phyloP scores from a whole-genome alignment of 148 eudicot genomes.

The Amaranthus hypochondriacus region DNA sequence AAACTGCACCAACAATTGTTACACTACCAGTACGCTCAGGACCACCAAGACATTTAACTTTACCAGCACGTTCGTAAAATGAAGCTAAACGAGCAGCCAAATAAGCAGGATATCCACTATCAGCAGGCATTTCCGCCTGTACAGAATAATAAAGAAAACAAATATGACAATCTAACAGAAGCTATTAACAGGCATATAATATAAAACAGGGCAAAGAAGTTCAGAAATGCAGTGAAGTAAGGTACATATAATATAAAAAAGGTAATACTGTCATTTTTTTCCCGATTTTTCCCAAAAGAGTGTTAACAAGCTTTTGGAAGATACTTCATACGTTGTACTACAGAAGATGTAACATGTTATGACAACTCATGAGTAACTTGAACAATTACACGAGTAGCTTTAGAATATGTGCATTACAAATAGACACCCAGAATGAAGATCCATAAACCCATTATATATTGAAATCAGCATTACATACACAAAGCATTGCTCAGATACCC shows the following conservation, averaged over 20 bases:
- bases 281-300: too few species aligned
- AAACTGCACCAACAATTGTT: slow-evolving; percentile 98
- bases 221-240: neutral
- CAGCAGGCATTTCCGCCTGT: slow-evolving; percentile 99
- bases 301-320: too few species aligned
- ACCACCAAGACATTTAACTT: slow-evolving; percentile 96
- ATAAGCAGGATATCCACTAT: slow-evolving; percentile 99
- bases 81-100: slow-evolving; percentile 99
- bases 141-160: slow-evolving; percentile 4
- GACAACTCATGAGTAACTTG: neutral
- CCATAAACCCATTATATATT: neutral
- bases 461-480: neutral
- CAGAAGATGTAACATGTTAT: neutral
- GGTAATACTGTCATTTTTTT: too few species aligned
- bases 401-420: neutral
- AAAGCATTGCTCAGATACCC: neutral
- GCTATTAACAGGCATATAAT: neutral
- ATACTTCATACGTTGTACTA: too few species aligned
- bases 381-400: neutral
- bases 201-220: neutral
- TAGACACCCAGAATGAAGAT: neutral
- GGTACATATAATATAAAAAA: too few species aligned
- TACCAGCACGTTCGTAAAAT: slow-evolving; percentile 98
- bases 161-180: slow-evolving; percentile 1
- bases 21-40: slow-evolving; percentile 99